phyloP scores from a whole-genome alignment of 2,329 filamentous ascomycete species.

The Ilyonectria mors-panacis region DNA sequence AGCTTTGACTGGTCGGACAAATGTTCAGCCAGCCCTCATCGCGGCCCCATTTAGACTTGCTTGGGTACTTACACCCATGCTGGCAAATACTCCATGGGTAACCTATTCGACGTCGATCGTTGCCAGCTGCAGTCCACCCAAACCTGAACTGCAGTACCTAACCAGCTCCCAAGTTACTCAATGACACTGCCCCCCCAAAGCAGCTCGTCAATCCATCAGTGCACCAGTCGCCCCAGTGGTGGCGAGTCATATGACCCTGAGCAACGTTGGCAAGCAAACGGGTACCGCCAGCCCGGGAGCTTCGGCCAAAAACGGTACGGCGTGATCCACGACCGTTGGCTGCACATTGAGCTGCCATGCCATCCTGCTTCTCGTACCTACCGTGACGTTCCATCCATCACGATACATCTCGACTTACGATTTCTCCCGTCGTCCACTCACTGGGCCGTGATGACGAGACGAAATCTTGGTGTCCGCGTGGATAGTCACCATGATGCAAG shows the following conservation, averaged over 20 bases:
- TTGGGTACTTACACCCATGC: no score
- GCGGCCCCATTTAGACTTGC: no score
- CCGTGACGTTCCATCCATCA: conserved; percentile 39
- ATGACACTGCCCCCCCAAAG: neutral
- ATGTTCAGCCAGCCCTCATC: no score
- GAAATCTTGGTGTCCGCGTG: conserved; percentile 12
- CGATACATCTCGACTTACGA: conserved; percentile 19
- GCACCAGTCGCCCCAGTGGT: conserved; percentile 1
- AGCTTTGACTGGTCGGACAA: neutral
- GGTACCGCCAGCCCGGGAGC: conserved; percentile 8
- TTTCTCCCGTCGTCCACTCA: conserved; percentile 17
- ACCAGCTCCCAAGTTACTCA: neutral
- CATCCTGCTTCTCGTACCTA: conserved; percentile 4
- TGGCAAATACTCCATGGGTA: no score
- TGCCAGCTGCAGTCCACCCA: neutral
- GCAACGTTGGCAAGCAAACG: conserved; percentile 27
- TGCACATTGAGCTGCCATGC: conserved; percentile 22
- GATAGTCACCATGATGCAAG: conserved; percentile 35
- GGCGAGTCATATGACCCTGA: conserved; percentile 32
- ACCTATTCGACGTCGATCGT: no score
- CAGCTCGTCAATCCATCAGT: neutral
- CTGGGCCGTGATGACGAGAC: conserved; percentile 9
- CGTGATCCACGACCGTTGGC: conserved; percentile 4
- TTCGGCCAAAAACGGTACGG: conserved; percentile 16
- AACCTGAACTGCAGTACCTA: neutral